Evolutionary conservation across 1,284 basidiomycete genomes (phyloP).

Genomic region (Pholiota adiposa): DNA sequence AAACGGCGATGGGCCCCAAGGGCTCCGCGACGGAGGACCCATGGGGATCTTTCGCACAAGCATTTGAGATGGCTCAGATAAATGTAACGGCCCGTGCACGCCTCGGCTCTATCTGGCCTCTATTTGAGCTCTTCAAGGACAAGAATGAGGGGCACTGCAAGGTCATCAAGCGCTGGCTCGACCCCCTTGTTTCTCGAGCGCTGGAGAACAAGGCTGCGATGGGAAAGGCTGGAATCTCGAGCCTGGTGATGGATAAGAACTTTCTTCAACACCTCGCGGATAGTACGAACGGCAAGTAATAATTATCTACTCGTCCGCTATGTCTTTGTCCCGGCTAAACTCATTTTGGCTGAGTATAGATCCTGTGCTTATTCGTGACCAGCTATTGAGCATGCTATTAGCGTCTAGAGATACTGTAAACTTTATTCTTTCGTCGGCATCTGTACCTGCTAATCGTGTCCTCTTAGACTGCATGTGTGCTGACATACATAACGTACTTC

Average conservation of each 20-base stretch:
- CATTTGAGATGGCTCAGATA: conserved; percentile 66
- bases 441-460: conserved; percentile 1
- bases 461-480: conserved; percentile 58
- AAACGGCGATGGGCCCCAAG: conserved; percentile 52
- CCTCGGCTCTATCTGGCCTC: conserved; percentile 68
- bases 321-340: conserved; percentile 7
- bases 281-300: conserved; percentile 57
- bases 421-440: conserved; percentile 10
- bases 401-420: conserved; percentile 74
- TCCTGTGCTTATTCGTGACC: conserved; percentile 63
- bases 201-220: conserved; percentile 49
- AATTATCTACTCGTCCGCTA: not conserved
- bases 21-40: conserved; percentile 62
- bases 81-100: conserved; percentile 56
- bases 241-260: conserved; percentile 54
- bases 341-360: conserved; percentile 40
- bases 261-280: conserved; percentile 71
- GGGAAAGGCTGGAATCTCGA: conserved; percentile 41
- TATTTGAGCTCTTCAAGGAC: conserved; percentile 67
- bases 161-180: conserved; percentile 61
- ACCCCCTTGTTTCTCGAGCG: conserved; percentile 61
- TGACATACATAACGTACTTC: conserved; percentile 70
- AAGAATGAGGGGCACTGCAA: conserved; percentile 53
- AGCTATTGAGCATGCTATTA: conserved; percentile 73
- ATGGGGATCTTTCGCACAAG: conserved; percentile 64